These are phyloP conservation scores for Trichoderma simmonsii DNA, from an alignment of 2,329 filamentous ascomycete species.

Conservation along the genomic window DNA sequence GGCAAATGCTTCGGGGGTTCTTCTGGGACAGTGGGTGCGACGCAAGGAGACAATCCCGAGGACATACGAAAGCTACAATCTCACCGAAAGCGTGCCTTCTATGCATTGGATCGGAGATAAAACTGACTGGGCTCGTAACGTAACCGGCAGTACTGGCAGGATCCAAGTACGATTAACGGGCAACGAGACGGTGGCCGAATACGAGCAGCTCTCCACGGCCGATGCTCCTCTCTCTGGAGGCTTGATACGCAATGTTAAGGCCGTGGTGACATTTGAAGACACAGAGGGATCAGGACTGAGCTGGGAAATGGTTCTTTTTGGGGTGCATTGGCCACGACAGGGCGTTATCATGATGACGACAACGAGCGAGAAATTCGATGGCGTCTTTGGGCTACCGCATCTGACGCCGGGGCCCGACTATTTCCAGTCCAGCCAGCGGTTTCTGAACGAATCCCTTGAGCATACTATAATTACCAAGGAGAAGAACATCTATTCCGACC, in stretches of 20 bases:
- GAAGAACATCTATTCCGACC: constrained; percentile 50
- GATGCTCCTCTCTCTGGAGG: constrained; percentile 42
- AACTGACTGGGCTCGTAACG: constrained; percentile 70
- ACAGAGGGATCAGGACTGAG: constrained; percentile 62
- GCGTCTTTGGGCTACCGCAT: constrained; percentile 85
- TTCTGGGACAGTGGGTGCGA: constrained; percentile 73
- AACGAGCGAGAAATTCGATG: constrained; percentile 90
- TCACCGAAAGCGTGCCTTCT: constrained; percentile 61
- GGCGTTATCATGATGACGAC: constrained; percentile 81
- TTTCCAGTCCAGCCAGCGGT: constrained; percentile 55
- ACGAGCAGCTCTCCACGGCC: constrained; percentile 38
- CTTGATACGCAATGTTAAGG: constrained; percentile 66
- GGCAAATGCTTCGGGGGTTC: constrained; percentile 72
- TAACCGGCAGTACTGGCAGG: constrained; percentile 69
- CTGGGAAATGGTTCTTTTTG: constrained; percentile 77
- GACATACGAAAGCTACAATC: constrained; percentile 55
- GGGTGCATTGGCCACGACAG: constrained; percentile 79
- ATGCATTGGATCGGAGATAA: constrained; percentile 61
- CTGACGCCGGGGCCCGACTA: constrained; percentile 61
- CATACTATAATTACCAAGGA: constrained; percentile 65
- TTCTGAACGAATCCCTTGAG: constrained; percentile 72
- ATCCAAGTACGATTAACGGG: constrained; percentile 65
- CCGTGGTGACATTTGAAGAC: constrained; percentile 70
- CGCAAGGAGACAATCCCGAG: constrained; percentile 46
- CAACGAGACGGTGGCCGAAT: constrained; percentile 47